Evolutionary conservation across 1,139 yeast species (phyloP), one percentile per base, ranked within the genome.

Genomic region (Torulaspora pretoriensis): DNA sequence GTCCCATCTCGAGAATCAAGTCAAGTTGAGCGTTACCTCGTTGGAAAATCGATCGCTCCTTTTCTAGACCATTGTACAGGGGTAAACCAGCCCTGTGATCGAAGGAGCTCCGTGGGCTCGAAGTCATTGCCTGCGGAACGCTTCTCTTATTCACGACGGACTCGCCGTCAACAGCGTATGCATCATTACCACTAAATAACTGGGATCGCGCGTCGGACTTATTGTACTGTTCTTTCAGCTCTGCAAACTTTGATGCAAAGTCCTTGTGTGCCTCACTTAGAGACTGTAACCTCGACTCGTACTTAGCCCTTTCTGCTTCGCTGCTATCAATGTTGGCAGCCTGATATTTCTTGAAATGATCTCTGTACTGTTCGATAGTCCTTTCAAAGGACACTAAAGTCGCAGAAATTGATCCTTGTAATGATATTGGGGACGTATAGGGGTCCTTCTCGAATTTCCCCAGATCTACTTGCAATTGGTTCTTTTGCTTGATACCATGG

Each of bases 1-100:
- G 80, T 1, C 97, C 97, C 81, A 88, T 83, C 59, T 87, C 97
- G 43, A 92, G 67, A 39, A 92, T 88, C 53, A 86, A 89, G 61
- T 92, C 98, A 52, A 92, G 69, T 61, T 87, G 96, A 47, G 80
- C 81, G 27, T 85, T 81, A 0, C 96, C 89, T 46, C 87, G 71
- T 23, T 76, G 74, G 46, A 92, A 70, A 7, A 83, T 75, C 44
- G 77, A 76, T 31, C 74, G 74, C 60, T 89, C 97, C 50, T 81
- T 77, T 48, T 76, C 70, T 45, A 87, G 68, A 0, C 95, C 95
- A 46, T 85, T 84, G 51, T 72, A 77, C 62, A 79, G 72, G 31
- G 74, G 67, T 59, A 78, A 53, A 50, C 44, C 64, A 40, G 47
- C 31, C 14, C 38, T 39, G 35, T 34, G 43, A 24, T 47, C 35